Conservation (phyloP, 768 basidiomycete genomes). For the Agaricus blazei region DNA sequence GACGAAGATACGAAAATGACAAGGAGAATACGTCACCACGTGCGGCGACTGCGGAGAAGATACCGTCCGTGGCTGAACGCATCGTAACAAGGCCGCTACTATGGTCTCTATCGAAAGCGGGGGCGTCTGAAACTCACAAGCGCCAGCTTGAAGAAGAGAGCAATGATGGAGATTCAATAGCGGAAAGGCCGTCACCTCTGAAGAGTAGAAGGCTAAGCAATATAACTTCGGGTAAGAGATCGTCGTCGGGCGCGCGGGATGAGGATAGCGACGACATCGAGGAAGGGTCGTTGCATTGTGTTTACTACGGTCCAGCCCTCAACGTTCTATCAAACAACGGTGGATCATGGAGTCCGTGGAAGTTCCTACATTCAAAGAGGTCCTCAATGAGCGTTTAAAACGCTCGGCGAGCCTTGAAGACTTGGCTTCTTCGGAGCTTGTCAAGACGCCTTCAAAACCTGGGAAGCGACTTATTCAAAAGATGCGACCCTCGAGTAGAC, state of each 20-base stretch:
- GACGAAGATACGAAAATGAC: slow-evolving; percentile 35
- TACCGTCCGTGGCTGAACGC: slow-evolving; percentile 40
- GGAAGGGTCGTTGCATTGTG: slow-evolving; percentile 19
- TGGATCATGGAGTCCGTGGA: slow-evolving; percentile 45
- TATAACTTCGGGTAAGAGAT: background rate
- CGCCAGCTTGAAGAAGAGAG: slow-evolving; percentile 29
- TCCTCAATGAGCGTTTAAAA: background rate
- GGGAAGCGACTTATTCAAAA: slow-evolving; percentile 3
- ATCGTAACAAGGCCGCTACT: slow-evolving; percentile 33
- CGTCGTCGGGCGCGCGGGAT: background rate
- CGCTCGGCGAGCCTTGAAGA: background rate
- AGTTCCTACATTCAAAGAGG: slow-evolving; percentile 7
- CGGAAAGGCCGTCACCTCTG: slow-evolving; percentile 11
- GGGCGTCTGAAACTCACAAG: slow-evolving; percentile 23
- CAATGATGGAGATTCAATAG: slow-evolving; percentile 24
- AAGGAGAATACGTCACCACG: slow-evolving; percentile 61
- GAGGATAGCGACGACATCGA: slow-evolving; percentile 25
- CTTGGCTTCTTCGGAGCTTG: background rate
- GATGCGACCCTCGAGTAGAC: slow-evolving; percentile 4
- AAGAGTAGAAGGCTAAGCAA: slow-evolving; percentile 16
- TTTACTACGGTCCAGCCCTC: slow-evolving; percentile 1
- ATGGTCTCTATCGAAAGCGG: slow-evolving; percentile 10
- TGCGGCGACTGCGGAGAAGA: slow-evolving; percentile 7
- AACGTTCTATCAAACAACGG: slow-evolving; percentile 30
- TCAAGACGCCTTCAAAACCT: slow-evolving; percentile 1